These are phyloP conservation scores for Chlorella sp. DNA, from an alignment of 139 green algal genomes.

Conservation along the genomic window DNA sequence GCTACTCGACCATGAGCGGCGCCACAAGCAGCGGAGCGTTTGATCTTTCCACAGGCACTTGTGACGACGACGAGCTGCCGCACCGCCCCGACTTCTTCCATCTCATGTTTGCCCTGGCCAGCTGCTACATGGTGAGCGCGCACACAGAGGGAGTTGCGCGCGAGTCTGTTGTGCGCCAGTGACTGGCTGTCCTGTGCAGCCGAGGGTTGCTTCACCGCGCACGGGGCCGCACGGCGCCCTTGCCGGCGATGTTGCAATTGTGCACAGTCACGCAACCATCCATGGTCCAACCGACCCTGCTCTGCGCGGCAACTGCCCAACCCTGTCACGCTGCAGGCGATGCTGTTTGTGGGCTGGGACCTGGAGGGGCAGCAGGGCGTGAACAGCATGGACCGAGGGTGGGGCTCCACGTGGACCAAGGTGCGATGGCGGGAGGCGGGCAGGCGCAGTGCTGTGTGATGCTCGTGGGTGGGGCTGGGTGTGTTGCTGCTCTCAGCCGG, in stretches of 20 bases:
- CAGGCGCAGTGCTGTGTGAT: not conserved
- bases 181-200: too few relatives aligned
- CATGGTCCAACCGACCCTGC: not conserved
- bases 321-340: not conserved
- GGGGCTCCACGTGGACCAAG: slow-evolving; percentile 38
- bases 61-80: slow-evolving; percentile 49
- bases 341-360: slow-evolving; percentile 53
- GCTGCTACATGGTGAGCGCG: slow-evolving; percentile 15
- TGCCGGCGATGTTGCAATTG: too few relatives aligned
- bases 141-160: not conserved
- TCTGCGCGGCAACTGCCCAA: not conserved
- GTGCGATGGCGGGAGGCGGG: too few relatives aligned
- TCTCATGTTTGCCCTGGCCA: slow-evolving; percentile 69
- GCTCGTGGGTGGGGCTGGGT: not conserved
- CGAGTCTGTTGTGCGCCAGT: too few relatives aligned
- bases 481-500: slow-evolving; percentile 11
- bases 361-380: slow-evolving; percentile 39
- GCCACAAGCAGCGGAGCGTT: slow-evolving; percentile 41
- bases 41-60: slow-evolving; percentile 2
- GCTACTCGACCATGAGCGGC: slow-evolving; percentile 37
- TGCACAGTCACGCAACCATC: not conserved
- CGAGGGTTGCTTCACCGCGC: too few relatives aligned
- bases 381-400: slow-evolving; percentile 66
- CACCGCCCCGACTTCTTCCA: slow-evolving; percentile 84
- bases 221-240: too few relatives aligned